phyloP scores from a whole-genome alignment of 78 protist genomes.

The Bodo saltans region DNA sequence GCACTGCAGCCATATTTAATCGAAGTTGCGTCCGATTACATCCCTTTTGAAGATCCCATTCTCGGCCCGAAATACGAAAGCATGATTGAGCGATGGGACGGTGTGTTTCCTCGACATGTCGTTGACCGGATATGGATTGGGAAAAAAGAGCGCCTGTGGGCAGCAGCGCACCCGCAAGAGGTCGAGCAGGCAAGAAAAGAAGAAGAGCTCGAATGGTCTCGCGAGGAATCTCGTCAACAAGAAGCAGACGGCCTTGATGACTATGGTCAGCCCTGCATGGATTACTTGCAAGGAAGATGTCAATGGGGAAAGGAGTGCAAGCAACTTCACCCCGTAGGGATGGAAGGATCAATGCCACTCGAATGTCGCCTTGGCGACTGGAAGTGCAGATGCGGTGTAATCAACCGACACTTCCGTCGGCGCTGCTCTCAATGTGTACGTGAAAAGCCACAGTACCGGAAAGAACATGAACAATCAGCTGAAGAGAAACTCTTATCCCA shows the following conservation, averaged over 20 bases:
- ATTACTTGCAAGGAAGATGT: neutral
- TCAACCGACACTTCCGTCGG: neutral
- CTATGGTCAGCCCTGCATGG: neutral
- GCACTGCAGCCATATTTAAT: neutral
- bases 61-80: neutral
- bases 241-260: neutral
- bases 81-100: neutral
- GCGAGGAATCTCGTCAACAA: neutral
- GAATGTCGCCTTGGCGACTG: neutral
- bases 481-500: neutral
- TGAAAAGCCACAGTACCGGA: neutral
- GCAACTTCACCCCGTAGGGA: neutral
- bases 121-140: neutral
- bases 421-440: neutral
- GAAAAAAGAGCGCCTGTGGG: neutral
- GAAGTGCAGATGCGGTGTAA: neutral
- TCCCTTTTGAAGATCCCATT: neutral
- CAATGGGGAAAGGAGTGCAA: neutral
- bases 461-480: neutral
- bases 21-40: neutral
- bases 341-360: neutral
- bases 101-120: neutral
- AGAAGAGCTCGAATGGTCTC: neutral
- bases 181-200: neutral
- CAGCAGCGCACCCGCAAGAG: neutral